Conservation (phyloP, 1,284 basidiomycete genomes). For the Ustilago esculenta region DNA sequence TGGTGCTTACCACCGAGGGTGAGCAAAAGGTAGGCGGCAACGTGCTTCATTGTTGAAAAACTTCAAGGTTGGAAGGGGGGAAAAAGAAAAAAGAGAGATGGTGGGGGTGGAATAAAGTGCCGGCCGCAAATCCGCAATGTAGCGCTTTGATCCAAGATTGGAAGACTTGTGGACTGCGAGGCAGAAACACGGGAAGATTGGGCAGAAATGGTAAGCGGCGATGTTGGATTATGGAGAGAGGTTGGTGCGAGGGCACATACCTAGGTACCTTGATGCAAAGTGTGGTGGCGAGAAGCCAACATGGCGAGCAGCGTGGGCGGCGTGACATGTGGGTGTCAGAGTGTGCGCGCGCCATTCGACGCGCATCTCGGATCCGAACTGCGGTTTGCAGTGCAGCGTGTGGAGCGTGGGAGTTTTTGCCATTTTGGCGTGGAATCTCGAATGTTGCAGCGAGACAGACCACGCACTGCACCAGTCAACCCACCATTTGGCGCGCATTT, state of each 20-base stretch:
- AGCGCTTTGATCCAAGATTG: constrained; percentile 70
- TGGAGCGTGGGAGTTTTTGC: constrained; percentile 7
- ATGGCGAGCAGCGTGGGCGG: background rate
- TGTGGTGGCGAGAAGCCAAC: constrained; percentile 24
- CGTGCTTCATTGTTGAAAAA: constrained; percentile 60
- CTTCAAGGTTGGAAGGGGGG: constrained; percentile 4
- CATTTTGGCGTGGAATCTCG: constrained; percentile 8
- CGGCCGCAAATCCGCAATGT: constrained; percentile 67
- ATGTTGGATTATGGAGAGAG: background rate
- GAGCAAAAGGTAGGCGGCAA: constrained; percentile 85
- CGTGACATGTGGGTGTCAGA: constrained; percentile 18
- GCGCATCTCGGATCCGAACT: background rate
- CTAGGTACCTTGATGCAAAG: constrained; percentile 44
- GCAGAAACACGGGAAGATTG: too few species aligned
- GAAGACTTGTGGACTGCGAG: constrained; percentile 80
- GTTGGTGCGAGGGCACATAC: too few species aligned
- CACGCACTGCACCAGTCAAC: background rate
- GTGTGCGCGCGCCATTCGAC: constrained; percentile 11
- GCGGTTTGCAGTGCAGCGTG: too few species aligned
- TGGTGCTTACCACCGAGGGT: constrained; percentile 88
- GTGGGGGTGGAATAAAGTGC: too few species aligned
- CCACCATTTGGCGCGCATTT: background rate
- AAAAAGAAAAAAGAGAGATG: constrained; percentile 24
- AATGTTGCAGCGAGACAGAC: too few species aligned
- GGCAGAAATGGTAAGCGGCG: constrained; percentile 25